Base-by-base conservation (phyloP, 306 rosid species). In the Begonia loranthoides region DNA sequence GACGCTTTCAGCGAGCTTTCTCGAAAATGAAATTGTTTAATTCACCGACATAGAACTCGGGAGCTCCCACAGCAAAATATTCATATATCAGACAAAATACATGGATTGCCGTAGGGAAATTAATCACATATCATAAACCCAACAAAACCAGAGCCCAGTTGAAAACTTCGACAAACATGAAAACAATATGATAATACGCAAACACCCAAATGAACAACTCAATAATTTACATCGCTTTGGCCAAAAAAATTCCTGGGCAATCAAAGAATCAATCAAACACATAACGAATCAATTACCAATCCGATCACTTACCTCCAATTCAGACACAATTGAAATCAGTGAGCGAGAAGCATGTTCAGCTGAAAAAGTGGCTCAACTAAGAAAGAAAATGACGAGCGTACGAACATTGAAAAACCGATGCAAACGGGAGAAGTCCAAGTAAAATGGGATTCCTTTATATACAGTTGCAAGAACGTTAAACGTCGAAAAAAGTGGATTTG, bases 301-400 rank as follows among this genome's bases (percentile, higher is more conserved):
- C 60, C 34, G 46, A 67, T 56, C 15, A 46, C 63, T 17, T 39
- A 73, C 78, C 71, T 69, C 17, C 40, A 69, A 64, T 58, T 64
- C 62, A 60, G 72, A 57, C 40, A 54, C 57, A 65, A 39, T 24
- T 48, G 44, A 60, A 61, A 60, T 63, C 58, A 62, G 56, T 66
- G 21, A 52, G 39, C 49, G 47, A 56, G 62, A 64, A 43, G 53
- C 58, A 41, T 55, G 13, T 33, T 48, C 12, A 39, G 53, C 60
- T 56, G 41, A 51, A 65, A 9, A 33, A 49, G 56, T 41, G 45
- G 22, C 12, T 15, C 49, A 9, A 54, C 14, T 13, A 15, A 44
- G 33, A 46, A 50, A 41, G 24, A 70, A 40, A 79, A 58, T 39
- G 76, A 72, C 63, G 83, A 75, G 40, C 69, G 68, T 1, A 71